These are phyloP conservation scores for Wickerhamiella sergipiensis DNA, from an alignment of 805 yeast species.

Conservation along the genomic window DNA sequence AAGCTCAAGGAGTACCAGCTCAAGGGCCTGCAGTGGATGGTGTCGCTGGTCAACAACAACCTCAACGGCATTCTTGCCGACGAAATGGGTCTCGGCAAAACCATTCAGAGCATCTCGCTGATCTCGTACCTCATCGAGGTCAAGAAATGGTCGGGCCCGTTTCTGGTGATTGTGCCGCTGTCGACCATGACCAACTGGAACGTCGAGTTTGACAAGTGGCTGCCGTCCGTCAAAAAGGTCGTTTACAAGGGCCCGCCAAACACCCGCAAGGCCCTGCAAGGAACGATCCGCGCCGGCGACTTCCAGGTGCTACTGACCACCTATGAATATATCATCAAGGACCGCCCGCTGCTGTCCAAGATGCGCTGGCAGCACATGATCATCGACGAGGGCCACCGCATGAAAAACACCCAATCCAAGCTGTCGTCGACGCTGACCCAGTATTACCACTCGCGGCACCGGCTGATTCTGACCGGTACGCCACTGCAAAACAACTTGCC, in stretches of 20 bases:
- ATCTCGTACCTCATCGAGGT: slow-evolving; percentile 68
- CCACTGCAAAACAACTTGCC: slow-evolving; percentile 93
- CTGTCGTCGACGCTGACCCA: slow-evolving; percentile 72
- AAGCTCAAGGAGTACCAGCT: slow-evolving; percentile 83
- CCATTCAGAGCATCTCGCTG: slow-evolving; percentile 85
- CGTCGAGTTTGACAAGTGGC: slow-evolving; percentile 94
- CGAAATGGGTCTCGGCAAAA: slow-evolving; percentile 97
- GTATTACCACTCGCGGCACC: slow-evolving; percentile 69
- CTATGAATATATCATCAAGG: slow-evolving; percentile 87
- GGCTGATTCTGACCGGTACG: slow-evolving; percentile 91
- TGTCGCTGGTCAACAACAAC: slow-evolving; percentile 81
- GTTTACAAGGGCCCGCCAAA: slow-evolving; percentile 88
- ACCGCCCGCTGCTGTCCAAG: slow-evolving; percentile 63
- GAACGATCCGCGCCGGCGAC: slow-evolving; percentile 57
- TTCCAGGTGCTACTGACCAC: slow-evolving; percentile 88
- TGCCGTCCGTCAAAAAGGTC: slow-evolving; percentile 68
- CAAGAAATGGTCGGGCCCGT: slow-evolving; percentile 72
- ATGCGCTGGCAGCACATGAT: slow-evolving; percentile 94
- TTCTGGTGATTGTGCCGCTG: slow-evolving; percentile 83
- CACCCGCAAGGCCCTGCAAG: slow-evolving; percentile 66
- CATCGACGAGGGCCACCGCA: slow-evolving; percentile 96
- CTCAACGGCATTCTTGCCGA: slow-evolving; percentile 94
- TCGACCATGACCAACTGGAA: slow-evolving; percentile 95
- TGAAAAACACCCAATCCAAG: slow-evolving; percentile 88
- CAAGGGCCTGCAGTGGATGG: slow-evolving; percentile 98